Evolutionary conservation across 148 eudicot species (phyloP), one percentile per base, ranked within the genome.

Genomic region (Polygonum maritimum): DNA sequence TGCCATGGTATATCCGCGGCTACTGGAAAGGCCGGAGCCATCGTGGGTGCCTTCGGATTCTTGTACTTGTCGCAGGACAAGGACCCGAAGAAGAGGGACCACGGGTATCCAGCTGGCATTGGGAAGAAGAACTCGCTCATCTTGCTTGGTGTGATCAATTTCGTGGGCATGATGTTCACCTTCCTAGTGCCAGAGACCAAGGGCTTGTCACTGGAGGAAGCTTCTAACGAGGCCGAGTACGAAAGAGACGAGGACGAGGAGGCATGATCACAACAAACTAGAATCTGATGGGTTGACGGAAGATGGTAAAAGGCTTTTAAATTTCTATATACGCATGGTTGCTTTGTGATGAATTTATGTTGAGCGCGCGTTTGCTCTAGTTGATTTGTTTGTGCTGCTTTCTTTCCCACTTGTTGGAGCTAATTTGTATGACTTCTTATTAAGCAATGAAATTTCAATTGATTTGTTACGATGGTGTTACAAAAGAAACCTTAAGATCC

Each of bases 11-110:
- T 71, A 14, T 71, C 74, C 3, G 44, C 74, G 2, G 74, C 74
- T 12, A 38, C 74, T 10, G 74, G 74, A 6, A 71, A 71, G 39
- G 74, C 74, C 1, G 74, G 74, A 48, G 74, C 74, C 4, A 71
- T 71, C 7, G 33, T 71, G 5, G 74, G 74, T 14, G 74, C 74
- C 16, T 71, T 71, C 9, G 74, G 74, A 5, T 71, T 71, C 74
- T 71, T 71, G 74, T 71, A 71, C 74, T 19, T 71, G 11, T 36
- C 74, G 0, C 74, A 71, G 14, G 48, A 40, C 44, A 36, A 36
- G 74, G 74, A 71, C 48, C 45, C 38, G 0, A 71, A 40, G 2
- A 71, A 71, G 74, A 71, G 45, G 14, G 74, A 71, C 16, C 19
- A 48, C 3, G 74, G 74, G 8, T 71, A 71, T 15, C 74, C 44